A percentile compares a stretch with the other conserved stretches of the same genome.
Evolutionary conservation across 2,329 filamentous ascomycete genomes (phyloP).

Genomic region (Aspergillus cejpii): DNA sequence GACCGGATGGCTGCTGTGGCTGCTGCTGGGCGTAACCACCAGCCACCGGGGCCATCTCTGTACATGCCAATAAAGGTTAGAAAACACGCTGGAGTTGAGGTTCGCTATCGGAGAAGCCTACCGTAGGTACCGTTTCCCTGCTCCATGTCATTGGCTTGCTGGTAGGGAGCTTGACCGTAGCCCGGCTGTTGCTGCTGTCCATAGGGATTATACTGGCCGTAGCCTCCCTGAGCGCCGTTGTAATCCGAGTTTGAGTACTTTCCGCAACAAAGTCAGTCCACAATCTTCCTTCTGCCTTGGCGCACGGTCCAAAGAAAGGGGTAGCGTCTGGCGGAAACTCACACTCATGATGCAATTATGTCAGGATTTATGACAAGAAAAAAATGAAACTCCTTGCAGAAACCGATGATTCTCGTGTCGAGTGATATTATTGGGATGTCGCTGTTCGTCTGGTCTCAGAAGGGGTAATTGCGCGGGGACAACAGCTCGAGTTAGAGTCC

Average conservation of each 20-base stretch:
- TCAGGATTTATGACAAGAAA: not conserved
- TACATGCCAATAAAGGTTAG: conserved; percentile 10
- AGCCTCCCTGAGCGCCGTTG: conserved; percentile 36
- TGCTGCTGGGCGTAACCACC: conserved; percentile 17
- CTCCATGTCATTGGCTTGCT: conserved; percentile 27
- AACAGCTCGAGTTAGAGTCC: not conserved
- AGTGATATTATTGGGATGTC: not conserved
- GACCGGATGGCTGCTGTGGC: conserved; percentile 46
- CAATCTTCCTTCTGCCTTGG: not conserved
- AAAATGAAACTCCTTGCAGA: not conserved
- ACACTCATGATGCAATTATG: conserved; percentile 1
- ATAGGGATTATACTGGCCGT: conserved; percentile 53
- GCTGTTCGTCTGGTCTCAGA: not conserved
- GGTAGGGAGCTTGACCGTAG: conserved; percentile 24
- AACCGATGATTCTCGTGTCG: not conserved
- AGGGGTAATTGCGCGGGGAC: not conserved
- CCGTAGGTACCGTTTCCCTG: conserved; percentile 35
- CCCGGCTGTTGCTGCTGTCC: conserved; percentile 28
- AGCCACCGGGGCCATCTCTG: conserved; percentile 41
- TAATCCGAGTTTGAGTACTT: conserved; percentile 27
- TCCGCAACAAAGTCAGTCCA: not conserved
- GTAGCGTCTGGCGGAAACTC: not conserved
- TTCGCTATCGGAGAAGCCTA: conserved; percentile 7
- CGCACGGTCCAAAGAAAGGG: not conserved
- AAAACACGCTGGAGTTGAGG: not conserved